Evolutionary conservation across 1,284 basidiomycete genomes (phyloP).

Genomic region (Coniferiporia sulphurascens): DNA sequence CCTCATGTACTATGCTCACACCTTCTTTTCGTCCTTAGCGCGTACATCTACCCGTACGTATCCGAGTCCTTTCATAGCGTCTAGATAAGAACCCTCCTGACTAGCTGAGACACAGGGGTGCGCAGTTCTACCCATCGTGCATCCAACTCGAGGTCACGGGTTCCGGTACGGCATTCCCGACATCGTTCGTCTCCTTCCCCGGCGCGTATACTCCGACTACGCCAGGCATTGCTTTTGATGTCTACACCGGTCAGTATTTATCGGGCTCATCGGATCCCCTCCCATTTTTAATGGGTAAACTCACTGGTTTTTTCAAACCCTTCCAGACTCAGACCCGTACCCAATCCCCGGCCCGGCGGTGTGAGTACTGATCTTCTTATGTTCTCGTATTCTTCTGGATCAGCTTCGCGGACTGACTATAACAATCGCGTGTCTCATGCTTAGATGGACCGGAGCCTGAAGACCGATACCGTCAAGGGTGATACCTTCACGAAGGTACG

Average conservation of each 20-base stretch:
- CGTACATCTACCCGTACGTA: background rate
- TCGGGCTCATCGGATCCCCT: background rate
- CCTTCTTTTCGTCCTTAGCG: background rate
- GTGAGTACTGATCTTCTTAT: conserved; percentile 8
- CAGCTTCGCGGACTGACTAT: background rate
- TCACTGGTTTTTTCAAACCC: background rate
- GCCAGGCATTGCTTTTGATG: conserved; percentile 39
- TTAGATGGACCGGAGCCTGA: conserved; percentile 6
- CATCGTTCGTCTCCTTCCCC: conserved; percentile 48
- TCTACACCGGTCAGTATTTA: conserved; percentile 28
- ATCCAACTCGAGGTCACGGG: conserved; percentile 49
- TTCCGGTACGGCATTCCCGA: conserved; percentile 42
- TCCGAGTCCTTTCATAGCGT: background rate
- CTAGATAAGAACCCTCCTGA: conserved; percentile 5
- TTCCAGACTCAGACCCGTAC: conserved; percentile 18
- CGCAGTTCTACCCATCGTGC: conserved; percentile 42
- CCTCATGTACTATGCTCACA: background rate
- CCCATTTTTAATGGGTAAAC: background rate
- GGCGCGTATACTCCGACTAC: conserved; percentile 43
- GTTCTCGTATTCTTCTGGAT: background rate
- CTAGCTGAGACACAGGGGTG: conserved; percentile 34
- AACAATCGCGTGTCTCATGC: background rate
- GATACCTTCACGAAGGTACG: too few relatives aligned
- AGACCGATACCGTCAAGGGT: background rate
- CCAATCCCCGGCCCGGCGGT: conserved; percentile 23